Evolutionary conservation across 1,284 basidiomycete genomes (phyloP).

Genomic region (Lentinula novae-zelandiae): DNA sequence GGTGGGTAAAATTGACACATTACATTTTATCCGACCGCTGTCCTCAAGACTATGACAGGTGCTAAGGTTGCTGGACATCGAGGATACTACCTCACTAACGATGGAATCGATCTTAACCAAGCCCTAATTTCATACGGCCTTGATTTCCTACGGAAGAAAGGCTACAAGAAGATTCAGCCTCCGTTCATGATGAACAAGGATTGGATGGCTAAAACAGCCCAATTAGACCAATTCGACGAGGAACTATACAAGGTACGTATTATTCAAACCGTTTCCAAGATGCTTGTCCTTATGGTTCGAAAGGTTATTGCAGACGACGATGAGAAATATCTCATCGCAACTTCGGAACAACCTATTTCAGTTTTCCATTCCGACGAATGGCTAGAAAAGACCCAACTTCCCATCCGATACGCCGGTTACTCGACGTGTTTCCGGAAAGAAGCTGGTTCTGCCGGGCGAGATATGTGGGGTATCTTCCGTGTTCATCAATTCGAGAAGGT

Average conservation of each 20-base stretch:
- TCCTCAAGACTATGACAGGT: constrained; percentile 39
- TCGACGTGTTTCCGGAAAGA: constrained; percentile 99
- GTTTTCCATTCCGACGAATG: constrained; percentile 95
- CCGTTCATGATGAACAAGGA: constrained; percentile 99
- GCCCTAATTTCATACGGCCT: constrained; percentile 95
- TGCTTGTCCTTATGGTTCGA: not conserved
- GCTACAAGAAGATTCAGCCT: constrained; percentile 94
- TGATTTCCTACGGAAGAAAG: constrained; percentile 82
- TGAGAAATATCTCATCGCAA: constrained; percentile 99
- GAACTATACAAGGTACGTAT: constrained; percentile 86
- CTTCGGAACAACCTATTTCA: constrained; percentile 97
- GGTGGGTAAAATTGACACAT: constrained; percentile 43
- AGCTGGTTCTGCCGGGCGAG: constrained; percentile 93
- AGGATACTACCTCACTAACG: constrained; percentile 94
- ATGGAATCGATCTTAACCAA: constrained; percentile 97
- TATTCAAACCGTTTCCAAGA: not conserved
- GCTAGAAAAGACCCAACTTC: constrained; percentile 93
- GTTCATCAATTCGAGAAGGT: constrained; percentile 99
- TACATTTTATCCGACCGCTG: not conserved
- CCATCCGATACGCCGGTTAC: constrained; percentile 81
- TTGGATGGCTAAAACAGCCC: constrained; percentile 95
- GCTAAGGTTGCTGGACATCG: constrained; percentile 93
- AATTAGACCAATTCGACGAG: constrained; percentile 97
- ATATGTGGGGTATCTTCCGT: constrained; percentile 99
- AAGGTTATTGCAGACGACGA: constrained; percentile 88